phyloP scores from a whole-genome alignment of 2,329 filamentous ascomycete genomes.

The Alternaria dauci region DNA sequence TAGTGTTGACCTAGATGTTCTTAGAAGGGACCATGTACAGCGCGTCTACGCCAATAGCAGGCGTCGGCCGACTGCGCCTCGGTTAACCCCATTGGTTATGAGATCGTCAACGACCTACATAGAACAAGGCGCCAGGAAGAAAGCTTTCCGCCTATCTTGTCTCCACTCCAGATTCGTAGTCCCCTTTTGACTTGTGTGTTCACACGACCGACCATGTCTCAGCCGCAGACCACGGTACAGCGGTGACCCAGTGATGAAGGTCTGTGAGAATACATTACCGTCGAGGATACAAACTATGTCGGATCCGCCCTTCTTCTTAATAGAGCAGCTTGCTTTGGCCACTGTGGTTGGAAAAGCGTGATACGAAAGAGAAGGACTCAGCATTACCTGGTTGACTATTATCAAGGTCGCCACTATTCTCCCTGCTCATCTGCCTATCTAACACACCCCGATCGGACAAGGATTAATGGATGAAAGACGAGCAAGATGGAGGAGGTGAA shows the following conservation, averaged over 20 bases:
- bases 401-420: neutral
- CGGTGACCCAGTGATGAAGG: no score
- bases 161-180: neutral
- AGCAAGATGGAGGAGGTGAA: conserved; percentile 56
- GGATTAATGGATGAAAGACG: conserved; percentile 63
- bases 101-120: neutral
- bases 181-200: neutral
- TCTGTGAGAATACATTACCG: conserved; percentile 63
- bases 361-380: neutral
- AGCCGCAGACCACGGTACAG: conserved; percentile 63
- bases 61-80: conserved; percentile 1
- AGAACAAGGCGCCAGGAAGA: neutral
- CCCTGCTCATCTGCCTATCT: neutral
- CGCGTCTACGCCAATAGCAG: neutral
- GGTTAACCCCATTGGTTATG: conserved; percentile 6
- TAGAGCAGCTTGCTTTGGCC: neutral
- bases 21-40: neutral
- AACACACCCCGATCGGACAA: conserved; percentile 59
- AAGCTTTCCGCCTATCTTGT: neutral
- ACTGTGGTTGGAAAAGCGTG: neutral
- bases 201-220: conserved; percentile 49
- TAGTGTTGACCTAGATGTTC: no score
- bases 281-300: conserved; percentile 63
- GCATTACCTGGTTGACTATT: neutral
- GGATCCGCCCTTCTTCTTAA: neutral